phyloP scores from a whole-genome alignment of 2,329 filamentous ascomycete genomes.

The Thelonectria olida region DNA sequence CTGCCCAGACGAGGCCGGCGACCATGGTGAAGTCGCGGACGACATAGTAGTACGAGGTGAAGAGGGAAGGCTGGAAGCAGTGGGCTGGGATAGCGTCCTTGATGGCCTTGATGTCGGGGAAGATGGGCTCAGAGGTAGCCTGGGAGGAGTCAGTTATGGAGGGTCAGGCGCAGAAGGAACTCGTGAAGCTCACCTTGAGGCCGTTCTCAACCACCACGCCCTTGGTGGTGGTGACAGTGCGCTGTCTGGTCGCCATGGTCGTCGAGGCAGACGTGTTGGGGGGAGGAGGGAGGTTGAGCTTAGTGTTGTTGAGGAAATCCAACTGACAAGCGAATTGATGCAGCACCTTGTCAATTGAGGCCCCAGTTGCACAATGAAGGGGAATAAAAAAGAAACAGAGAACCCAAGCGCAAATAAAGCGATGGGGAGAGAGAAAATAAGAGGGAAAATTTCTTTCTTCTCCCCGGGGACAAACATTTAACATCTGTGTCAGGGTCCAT shows the following conservation, averaged over 20 bases:
- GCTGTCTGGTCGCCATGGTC: slow-evolving; percentile 40
- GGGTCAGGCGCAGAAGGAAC: background rate
- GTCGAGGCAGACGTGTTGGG: background rate
- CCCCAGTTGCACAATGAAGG: background rate
- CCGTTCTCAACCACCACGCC: slow-evolving; percentile 23
- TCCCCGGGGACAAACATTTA: slow-evolving; percentile 16
- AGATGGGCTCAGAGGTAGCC: slow-evolving; percentile 32
- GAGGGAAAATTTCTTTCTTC: slow-evolving; percentile 6
- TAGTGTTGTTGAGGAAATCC: background rate
- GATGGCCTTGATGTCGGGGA: slow-evolving; percentile 44
- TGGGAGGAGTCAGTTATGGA: slow-evolving; percentile 9
- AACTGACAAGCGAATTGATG: background rate
- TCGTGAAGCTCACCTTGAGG: slow-evolving; percentile 26
- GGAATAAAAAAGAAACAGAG: background rate
- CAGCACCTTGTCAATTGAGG: background rate
- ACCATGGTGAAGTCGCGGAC: slow-evolving; percentile 64
- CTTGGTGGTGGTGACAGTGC: slow-evolving; percentile 37
- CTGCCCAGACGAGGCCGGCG: slow-evolving; percentile 57
- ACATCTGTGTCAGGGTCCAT: slow-evolving; percentile 14
- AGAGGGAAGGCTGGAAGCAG: slow-evolving; percentile 66
- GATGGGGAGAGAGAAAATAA: slow-evolving; percentile 4
- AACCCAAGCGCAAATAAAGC: background rate
- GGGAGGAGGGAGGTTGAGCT: background rate
- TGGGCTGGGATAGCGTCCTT: slow-evolving; percentile 64
- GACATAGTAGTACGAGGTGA: slow-evolving; percentile 64